Evolutionary conservation across 441 rosid species (phyloP), one percentile per base, ranked within the genome.

Genomic region (Sinapis alba): DNA sequence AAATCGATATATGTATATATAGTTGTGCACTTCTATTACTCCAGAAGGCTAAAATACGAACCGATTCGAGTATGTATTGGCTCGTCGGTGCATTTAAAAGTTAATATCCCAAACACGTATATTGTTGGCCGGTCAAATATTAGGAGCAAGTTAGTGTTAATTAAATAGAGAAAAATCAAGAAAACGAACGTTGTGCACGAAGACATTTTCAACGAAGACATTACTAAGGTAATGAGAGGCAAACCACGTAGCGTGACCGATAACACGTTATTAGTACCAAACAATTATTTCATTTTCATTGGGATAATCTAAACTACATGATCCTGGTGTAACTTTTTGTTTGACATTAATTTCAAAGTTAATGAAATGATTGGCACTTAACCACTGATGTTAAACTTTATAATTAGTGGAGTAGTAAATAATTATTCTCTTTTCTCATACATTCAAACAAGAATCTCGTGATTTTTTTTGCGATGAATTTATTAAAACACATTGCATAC

Each of bases 241-340:
- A 62, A 68, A 61, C 81, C 81, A 78, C 81, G 78, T 78, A 72
- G 41, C 62, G 26, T 73, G 74, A 54, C 74, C 70, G 70, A 78
- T 66, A 62, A 73, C 78, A 78, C 81, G 81, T 72, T 78, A 73
- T 67, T 56, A n/a, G n/a, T n/a, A 78, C 61, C 45, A 68, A 68
- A 66, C 13, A 26, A 20, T 59, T 20, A 38, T 41, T 66, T 67
- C 72, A 7, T 41, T 41, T 18, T 28, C 8, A 19, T 20, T 21
- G 27, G 1, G 62, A 78, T 72, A 62, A 73, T 68, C 34, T 73
- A 68, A 72, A 68, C 32, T 73, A 78, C 30, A 61, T 72, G 78
- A 28, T 21, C 51, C 57, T 78, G 69, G 21, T 72, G 73, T 67
- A 24, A 57, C 15, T 53, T 53, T 20, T 18, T 53, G 6, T 53